Evolutionary conservation across 306 rosid species (phyloP).

Genomic region (Aeschynomene evenia): DNA sequence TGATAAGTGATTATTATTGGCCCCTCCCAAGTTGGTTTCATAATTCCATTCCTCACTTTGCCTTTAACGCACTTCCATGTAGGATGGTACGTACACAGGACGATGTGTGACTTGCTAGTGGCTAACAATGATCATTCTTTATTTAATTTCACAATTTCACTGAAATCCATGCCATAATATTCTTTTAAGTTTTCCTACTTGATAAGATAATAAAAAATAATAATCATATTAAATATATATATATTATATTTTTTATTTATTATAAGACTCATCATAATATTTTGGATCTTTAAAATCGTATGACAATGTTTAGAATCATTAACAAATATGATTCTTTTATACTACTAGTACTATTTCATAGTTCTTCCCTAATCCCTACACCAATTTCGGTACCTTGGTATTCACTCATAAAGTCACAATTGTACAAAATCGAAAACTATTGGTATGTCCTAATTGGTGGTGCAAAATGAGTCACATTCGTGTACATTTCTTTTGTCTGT

Average conservation of each 20-base stretch:
- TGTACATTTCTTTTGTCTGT: background rate
- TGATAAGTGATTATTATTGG: too few species aligned
- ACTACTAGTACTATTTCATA: too few species aligned
- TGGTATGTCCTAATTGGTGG: background rate
- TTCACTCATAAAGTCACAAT: slow-evolving; percentile 10
- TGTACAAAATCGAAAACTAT: background rate
- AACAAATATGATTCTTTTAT: too few species aligned
- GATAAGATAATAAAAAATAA: too few species aligned
- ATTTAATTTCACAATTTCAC: slow-evolving; percentile 35
- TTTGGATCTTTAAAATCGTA: too few species aligned
- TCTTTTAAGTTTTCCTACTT: too few species aligned
- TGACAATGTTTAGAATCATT: too few species aligned
- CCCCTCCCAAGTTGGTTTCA: slow-evolving; percentile 39
- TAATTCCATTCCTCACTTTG: slow-evolving; percentile 33
- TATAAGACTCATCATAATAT: too few species aligned
- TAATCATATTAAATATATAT: too few species aligned
- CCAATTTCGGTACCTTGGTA: slow-evolving; percentile 33
- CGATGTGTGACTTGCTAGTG: slow-evolving; percentile 38
- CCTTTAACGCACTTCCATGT: slow-evolving; percentile 49
- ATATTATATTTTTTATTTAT: too few species aligned
- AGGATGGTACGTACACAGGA: slow-evolving; percentile 43
- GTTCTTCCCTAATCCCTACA: slow-evolving; percentile 36
- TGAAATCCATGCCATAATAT: slow-evolving; percentile 64
- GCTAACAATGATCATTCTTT: background rate
- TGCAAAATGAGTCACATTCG: slow-evolving; percentile 23